Evolutionary conservation across 108 stramenopile species (phyloP).

Genomic region (Poteriospumella lacustris): DNA sequence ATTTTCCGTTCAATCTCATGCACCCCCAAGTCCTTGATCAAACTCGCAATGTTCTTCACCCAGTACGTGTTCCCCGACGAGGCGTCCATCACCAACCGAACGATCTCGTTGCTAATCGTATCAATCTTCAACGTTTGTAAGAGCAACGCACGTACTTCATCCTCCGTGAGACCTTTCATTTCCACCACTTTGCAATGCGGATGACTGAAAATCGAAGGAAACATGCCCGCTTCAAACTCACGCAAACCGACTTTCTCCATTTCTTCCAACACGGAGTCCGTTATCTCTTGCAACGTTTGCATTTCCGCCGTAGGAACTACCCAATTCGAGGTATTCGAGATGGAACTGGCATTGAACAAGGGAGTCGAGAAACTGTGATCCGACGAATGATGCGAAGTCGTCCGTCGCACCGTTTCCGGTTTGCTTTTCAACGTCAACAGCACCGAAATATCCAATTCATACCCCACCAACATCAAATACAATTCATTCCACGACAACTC

Average conservation of each 20-base stretch:
- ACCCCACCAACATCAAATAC: neutral
- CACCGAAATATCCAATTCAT: neutral
- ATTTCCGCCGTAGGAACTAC: no score
- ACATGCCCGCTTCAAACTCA: no score
- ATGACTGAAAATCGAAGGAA: slow-evolving; percentile 13
- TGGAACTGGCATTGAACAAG: no score
- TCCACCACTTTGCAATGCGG: neutral
- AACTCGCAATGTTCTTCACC: neutral
- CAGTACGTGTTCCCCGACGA: slow-evolving; percentile 5
- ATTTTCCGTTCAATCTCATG: neutral
- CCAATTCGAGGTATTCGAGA: no score
- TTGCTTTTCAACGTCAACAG: neutral
- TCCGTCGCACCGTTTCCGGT: no score
- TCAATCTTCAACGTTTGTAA: neutral
- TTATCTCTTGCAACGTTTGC: no score
- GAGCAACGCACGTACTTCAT: neutral
- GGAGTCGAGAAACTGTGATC: no score
- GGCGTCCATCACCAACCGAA: neutral
- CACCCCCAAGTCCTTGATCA: neutral
- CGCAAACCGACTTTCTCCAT: no score
- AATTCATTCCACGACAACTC: neutral
- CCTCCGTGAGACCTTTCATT: neutral
- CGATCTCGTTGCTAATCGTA: neutral
- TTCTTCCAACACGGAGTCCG: no score
- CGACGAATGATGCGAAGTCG: no score